Evolutionary conservation across 192 early-diverging fungal genomes (phyloP).

Genomic region (Backusella circina): DNA sequence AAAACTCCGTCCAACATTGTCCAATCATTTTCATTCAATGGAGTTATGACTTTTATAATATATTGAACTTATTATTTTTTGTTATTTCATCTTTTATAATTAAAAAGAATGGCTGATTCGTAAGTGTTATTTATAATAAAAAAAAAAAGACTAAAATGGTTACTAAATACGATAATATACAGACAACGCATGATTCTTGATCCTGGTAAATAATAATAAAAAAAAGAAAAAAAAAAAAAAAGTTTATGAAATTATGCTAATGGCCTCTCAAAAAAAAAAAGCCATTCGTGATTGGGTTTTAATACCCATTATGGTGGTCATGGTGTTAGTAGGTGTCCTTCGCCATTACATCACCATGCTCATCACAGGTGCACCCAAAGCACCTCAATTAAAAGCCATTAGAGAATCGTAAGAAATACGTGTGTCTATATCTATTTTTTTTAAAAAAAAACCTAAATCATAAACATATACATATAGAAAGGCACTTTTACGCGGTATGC

Average conservation of each 20-base stretch:
- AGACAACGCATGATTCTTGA: constrained; percentile 31
- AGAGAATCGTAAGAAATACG: constrained; percentile 72
- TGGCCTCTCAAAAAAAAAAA: constrained; percentile 9
- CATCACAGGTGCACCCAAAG: constrained; percentile 79
- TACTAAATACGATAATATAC: neutral
- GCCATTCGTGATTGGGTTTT: constrained; percentile 92
- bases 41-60: neutral
- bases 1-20: neutral
- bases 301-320: constrained; percentile 95
- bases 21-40: neutral
- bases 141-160: neutral
- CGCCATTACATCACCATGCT: constrained; percentile 89
- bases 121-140: neutral
- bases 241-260: neutral
- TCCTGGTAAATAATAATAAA: constrained; percentile 19
- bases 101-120: constrained; percentile 13
- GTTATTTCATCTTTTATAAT: neutral
- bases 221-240: neutral
- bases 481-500: constrained; percentile 69
- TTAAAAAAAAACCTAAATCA: no score
- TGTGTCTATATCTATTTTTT: no score
- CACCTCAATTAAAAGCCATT: constrained; percentile 72
- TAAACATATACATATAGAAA: no score
- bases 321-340: constrained; percentile 95
- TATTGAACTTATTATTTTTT: neutral